These are phyloP conservation scores for Pichia thaimueangensis DNA, from an alignment of 805 yeast genomes.

Conservation along the genomic window DNA sequence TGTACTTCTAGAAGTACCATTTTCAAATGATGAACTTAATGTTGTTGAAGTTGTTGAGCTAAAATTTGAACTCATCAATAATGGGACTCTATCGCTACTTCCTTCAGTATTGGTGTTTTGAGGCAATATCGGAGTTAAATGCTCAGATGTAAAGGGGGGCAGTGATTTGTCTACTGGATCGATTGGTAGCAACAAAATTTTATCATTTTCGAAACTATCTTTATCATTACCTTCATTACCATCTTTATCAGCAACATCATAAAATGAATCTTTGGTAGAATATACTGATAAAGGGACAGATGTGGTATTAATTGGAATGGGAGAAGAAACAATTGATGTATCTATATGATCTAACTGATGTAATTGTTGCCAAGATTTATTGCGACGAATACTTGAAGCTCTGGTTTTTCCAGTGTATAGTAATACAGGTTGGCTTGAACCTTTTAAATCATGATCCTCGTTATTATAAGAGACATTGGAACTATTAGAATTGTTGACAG, in stretches of 20 bases:
- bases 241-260: background rate
- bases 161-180: constrained; percentile 23
- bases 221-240: background rate
- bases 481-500: too few species aligned
- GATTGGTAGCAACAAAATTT: constrained; percentile 24
- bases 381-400: constrained; percentile 9
- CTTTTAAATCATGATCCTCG: too few species aligned
- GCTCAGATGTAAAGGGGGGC: constrained; percentile 26
- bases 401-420: constrained; percentile 3
- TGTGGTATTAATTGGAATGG: background rate
- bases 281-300: background rate
- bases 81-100: background rate
- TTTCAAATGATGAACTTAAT: background rate
- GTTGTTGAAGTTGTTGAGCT: constrained; percentile 14
- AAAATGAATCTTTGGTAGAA: background rate
- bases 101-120: constrained; percentile 6
- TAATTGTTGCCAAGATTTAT: background rate
- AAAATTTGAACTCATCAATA: constrained; percentile 7
- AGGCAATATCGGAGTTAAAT: constrained; percentile 24
- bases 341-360: constrained; percentile 7
- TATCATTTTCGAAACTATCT: constrained; percentile 1
- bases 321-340: constrained; percentile 1
- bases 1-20: constrained; percentile 2
- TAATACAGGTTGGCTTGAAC: constrained; percentile 8
- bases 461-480: too few species aligned